Evolutionary conservation across 495 filamentous ascomycete genomes (phyloP).

Genomic region (Penicillium flavigenum): DNA sequence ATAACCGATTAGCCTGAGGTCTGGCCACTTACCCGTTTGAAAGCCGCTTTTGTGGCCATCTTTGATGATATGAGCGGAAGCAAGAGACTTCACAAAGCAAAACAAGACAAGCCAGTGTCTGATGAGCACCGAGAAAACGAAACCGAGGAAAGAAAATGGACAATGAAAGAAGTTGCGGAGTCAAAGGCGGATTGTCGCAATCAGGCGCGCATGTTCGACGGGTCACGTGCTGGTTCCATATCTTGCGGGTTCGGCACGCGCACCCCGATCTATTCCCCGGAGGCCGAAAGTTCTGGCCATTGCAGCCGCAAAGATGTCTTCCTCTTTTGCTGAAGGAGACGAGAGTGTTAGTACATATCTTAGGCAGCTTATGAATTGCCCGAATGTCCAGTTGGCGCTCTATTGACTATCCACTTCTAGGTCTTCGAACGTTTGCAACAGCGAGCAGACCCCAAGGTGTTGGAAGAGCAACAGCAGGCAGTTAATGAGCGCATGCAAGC

Average conservation of each 20-base stretch:
- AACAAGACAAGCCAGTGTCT: neutral
- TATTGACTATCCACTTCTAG: constrained; percentile 35
- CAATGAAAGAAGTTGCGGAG: constrained; percentile 3
- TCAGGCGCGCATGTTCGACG: constrained; percentile 7
- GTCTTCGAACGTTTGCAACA: constrained; percentile 66
- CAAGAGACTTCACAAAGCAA: neutral
- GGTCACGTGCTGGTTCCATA: constrained; percentile 30
- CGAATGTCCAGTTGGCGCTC: neutral
- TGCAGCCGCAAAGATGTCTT: constrained; percentile 46
- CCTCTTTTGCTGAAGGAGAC: constrained; percentile 44
- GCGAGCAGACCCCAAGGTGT: constrained; percentile 57
- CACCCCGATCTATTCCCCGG: constrained; percentile 13
- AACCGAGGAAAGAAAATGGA: neutral
- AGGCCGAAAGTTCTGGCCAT: constrained; percentile 31
- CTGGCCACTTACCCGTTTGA: constrained; percentile 67
- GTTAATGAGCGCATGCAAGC: constrained; percentile 60
- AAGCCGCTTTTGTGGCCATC: constrained; percentile 82
- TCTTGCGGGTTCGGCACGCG: constrained; percentile 23
- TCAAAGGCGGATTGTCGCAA: constrained; percentile 1
- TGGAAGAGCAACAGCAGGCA: constrained; percentile 61
- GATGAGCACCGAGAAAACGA: neutral
- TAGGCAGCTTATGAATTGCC: constrained; percentile 5
- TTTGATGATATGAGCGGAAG: constrained; percentile 10
- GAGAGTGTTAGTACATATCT: constrained; percentile 33
- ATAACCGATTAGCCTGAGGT: neutral